Percentiles rank a stretch among this genome's conserved stretches.
Evolutionary conservation across 2,329 filamentous ascomycete species (phyloP).

Genomic region (Verticillium longisporum): DNA sequence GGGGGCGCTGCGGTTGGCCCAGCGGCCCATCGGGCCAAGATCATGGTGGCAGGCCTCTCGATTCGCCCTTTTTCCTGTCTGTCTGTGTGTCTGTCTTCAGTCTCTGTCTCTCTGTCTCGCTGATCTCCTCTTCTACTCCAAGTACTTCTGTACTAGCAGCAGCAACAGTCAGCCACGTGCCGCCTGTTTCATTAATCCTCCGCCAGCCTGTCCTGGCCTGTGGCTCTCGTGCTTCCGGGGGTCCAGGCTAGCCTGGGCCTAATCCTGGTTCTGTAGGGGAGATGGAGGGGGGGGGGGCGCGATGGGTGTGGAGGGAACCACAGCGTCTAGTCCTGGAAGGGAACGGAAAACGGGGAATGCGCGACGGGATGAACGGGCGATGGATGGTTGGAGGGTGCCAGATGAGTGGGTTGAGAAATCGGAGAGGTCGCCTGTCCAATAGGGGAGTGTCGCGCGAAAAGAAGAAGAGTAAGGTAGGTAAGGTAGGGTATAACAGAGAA

Average conservation of each 20-base stretch:
- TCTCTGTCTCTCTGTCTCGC: not conserved
- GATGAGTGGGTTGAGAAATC: not conserved
- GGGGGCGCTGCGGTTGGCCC: slow-evolving; percentile 12
- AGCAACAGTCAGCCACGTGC: not conserved
- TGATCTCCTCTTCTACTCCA: not conserved
- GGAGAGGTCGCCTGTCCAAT: not conserved
- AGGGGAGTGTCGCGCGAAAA: not conserved
- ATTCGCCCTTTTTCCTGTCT: not conserved
- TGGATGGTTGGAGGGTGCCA: not conserved
- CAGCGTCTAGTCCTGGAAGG: not conserved
- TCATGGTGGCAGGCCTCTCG: slow-evolving; percentile 2
- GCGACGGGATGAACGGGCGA: not conserved
- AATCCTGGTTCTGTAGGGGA: too few relatives aligned
- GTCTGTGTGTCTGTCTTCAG: too few relatives aligned
- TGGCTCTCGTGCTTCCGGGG: not conserved
- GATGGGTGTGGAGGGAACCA: not conserved
- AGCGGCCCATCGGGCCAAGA: slow-evolving; percentile 13
- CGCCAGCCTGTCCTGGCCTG: not conserved
- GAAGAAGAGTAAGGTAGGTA: too few relatives aligned
- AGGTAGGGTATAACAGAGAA: too few relatives aligned
- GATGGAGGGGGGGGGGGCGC: too few relatives aligned
- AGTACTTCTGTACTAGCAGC: not conserved
- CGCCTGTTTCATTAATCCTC: slow-evolving; percentile 3
- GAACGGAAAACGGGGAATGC: not conserved
- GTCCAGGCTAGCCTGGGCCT: not conserved